Conservation (phyloP, 2,329 filamentous ascomycete genomes). For the Drechslerella dactyloides region DNA sequence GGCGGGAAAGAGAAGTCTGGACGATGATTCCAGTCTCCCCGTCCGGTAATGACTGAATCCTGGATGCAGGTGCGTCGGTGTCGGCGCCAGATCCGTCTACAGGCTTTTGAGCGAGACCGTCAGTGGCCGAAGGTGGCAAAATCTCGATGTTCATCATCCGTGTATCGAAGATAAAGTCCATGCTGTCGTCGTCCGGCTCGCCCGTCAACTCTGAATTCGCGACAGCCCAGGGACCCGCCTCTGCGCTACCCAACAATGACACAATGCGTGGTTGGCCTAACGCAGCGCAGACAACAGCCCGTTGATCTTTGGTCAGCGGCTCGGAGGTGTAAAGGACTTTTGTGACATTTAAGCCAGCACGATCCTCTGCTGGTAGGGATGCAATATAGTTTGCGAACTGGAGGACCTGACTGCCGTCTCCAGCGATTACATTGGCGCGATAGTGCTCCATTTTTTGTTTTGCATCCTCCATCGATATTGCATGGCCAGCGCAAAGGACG, state of each 20-base stretch:
- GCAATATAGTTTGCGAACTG: slow-evolving; percentile 58
- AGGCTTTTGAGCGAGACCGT: slow-evolving; percentile 10
- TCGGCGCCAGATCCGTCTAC: slow-evolving; percentile 1
- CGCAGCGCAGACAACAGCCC: slow-evolving; percentile 55
- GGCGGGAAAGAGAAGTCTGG: slow-evolving; percentile 59
- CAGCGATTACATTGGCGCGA: slow-evolving; percentile 58
- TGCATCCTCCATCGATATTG: slow-evolving; percentile 54
- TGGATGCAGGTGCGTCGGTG: background rate
- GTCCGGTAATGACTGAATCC: slow-evolving; percentile 51
- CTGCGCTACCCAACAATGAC: slow-evolving; percentile 60
- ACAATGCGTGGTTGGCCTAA: slow-evolving; percentile 55
- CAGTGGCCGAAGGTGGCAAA: slow-evolving; percentile 50
- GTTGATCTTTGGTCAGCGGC: slow-evolving; percentile 55
- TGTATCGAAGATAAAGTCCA: slow-evolving; percentile 59
- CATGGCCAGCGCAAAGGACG: slow-evolving; percentile 57
- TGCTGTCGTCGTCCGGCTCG: slow-evolving; percentile 29
- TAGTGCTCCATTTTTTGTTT: slow-evolving; percentile 56
- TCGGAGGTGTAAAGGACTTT: slow-evolving; percentile 62
- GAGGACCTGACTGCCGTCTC: slow-evolving; percentile 59
- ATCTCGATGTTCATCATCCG: slow-evolving; percentile 59
- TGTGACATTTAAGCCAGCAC: slow-evolving; percentile 55
- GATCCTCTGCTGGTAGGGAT: slow-evolving; percentile 53
- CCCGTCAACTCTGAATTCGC: slow-evolving; percentile 56
- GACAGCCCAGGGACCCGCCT: slow-evolving; percentile 59
- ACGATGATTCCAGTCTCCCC: slow-evolving; percentile 59